Percentiles rank a stretch among this genome's conserved stretches.
phyloP scores from a whole-genome alignment of 176 grass and related monocot genomes.

The Luzula sylvatica region DNA sequence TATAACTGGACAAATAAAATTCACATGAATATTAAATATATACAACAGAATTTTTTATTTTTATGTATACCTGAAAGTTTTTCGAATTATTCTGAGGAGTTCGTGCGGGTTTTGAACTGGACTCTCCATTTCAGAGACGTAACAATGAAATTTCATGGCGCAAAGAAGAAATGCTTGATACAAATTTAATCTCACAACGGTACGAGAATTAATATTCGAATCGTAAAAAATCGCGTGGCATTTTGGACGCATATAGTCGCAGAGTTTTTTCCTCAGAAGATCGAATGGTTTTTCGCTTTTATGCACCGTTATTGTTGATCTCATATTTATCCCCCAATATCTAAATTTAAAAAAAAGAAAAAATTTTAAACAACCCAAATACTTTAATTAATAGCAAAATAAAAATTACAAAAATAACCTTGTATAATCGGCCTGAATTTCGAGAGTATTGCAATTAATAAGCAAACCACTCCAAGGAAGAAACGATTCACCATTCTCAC shows the following conservation, averaged over 20 bases:
- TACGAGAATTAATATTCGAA: slow-evolving; percentile 60
- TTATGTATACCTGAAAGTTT: slow-evolving; percentile 48
- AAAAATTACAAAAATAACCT: slow-evolving; percentile 37
- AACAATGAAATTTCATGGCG: slow-evolving; percentile 96
- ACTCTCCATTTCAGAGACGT: slow-evolving; percentile 28
- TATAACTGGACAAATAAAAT: slow-evolving; percentile 42
- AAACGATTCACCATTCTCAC: slow-evolving; percentile 66
- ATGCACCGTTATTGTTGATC: slow-evolving; percentile 58
- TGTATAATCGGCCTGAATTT: slow-evolving; percentile 99
- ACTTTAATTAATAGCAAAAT: slow-evolving; percentile 1
- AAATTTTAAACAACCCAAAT: too few species aligned
- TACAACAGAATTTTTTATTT: not conserved
- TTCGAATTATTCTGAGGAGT: slow-evolving; percentile 45
- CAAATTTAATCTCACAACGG: slow-evolving; percentile 55
- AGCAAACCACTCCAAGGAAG: slow-evolving; percentile 96
- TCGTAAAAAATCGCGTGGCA: slow-evolving; percentile 86
- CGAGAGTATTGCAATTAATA: slow-evolving; percentile 71
- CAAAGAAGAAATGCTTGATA: slow-evolving; percentile 79
- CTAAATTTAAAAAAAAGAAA: slow-evolving; percentile 40
- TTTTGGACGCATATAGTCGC: slow-evolving; percentile 58
- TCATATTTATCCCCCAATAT: slow-evolving; percentile 49
- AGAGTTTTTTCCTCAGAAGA: slow-evolving; percentile 44
- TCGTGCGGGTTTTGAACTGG: slow-evolving; percentile 21
- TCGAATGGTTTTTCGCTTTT: slow-evolving; percentile 24
- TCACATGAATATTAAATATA: not conserved